Evolutionary conservation across 2,329 filamentous ascomycete genomes (phyloP), one percentile per base, ranked within the genome.

Genomic region (Colletotrichum limetticola): DNA sequence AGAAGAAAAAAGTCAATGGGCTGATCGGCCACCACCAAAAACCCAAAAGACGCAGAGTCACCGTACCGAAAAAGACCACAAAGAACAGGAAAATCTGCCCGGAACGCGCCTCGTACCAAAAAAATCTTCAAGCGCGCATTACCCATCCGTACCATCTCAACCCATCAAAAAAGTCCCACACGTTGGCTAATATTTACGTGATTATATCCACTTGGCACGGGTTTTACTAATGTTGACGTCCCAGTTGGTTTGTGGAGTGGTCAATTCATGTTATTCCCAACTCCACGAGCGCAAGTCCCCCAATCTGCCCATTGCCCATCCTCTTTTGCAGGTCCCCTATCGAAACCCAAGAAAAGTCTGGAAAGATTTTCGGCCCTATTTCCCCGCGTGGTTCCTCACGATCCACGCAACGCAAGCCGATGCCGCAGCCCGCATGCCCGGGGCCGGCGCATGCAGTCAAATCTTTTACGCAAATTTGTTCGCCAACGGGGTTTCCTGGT

Each of bases 111-210:
- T 72, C 56, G 28, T 72, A 22, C 37, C 37, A 8, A 42, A 53
- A 70, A 72, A 70, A 8, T 72, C 69, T 72, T 70, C 55, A 64
- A 58, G 59, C 55, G 59, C 42, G 58, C 65, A 64, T 59, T 49
- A 19, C 66, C 26, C 42, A 28, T 22, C 55, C 16, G 37, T 42
- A 19, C 37, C 37, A 42, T 19, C 37, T 42, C 37, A 42, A 19
- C 14, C 16, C 37, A 42, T 42, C 37, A 42, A 49, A 55, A 55
- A 30, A 70, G 24, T 42, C 65, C 70, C 70, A 72, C 70, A 52
- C 5, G 60, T 72, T 72, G 55, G 66, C 70, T 70, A 72, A 72
- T 56, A 49, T 64, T 72, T 72, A 72, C 70, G 70, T 62, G 58
- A 72, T 70, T 52, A 61, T 60, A 28, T 61, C 66, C 70, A 72